Base-by-base conservation (phyloP, 805 yeast genomes). In the Monosporozyma aerobia region DNA sequence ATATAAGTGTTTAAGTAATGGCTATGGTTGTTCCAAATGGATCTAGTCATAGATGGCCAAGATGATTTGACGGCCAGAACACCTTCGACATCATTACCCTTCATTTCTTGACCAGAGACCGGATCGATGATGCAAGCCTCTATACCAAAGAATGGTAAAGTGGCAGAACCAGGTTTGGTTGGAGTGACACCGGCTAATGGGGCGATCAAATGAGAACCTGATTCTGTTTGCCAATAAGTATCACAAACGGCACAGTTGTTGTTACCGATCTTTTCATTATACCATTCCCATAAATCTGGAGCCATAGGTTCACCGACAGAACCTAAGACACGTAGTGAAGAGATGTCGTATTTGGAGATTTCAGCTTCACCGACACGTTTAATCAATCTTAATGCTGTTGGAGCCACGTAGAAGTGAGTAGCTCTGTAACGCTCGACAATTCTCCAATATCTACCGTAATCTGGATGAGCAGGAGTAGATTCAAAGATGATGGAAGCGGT, bases 41-140 rank as follows among this genome's bases (percentile, higher is more conserved):
- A 83, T 74, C 99, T 85, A 32, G 98, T 94, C 83, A 94, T 90
- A n/a, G 97, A 90, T 53, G 99, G 99, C 99, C 99, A 94, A 39
- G 97, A 79, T 48, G 82, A 76, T 66, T 82, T 83, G 64, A 94
- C 81, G 35, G 96, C 97, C 57, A 94, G 77, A 32, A 94, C 97
- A 73, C 99, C 99, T 71, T 90, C 98, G 53, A 89, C 97, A 63
- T 90, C 95, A 64, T 87, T 86, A 50, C 88, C 96, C 59, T 75
- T 73, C 62, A 90, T 74, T 67, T 87, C 96, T 62, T 81, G 77
- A 61, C 98, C 99, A 43, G 87, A 71, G 45, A 88, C 92, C 44
- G 99, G 98, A 69, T 94, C 98, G 65, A 94, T 85, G 67, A 94
- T 86, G 58, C 78, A 86, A 16, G 97, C 88, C 57, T 85, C 87